Evolutionary conservation across 306 rosid genomes (phyloP).

Genomic region (Sesbania bispinosa): DNA sequence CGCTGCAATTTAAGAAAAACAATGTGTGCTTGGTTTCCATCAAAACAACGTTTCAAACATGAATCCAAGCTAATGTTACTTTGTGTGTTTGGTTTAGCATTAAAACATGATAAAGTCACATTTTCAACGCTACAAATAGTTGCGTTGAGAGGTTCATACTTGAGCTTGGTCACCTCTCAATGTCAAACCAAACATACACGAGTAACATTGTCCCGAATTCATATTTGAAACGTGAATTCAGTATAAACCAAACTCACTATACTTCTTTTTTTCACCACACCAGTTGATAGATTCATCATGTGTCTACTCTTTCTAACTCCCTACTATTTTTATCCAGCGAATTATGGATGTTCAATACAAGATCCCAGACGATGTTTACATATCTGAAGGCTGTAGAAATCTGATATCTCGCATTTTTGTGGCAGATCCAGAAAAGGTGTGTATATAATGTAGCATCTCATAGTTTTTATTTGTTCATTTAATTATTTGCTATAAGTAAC

Average conservation of each 20-base stretch:
- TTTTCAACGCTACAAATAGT: too few relatives aligned
- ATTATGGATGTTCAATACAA: constrained; percentile 55
- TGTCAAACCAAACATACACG: too few relatives aligned
- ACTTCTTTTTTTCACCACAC: neutral
- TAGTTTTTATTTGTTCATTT: neutral
- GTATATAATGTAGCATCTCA: neutral
- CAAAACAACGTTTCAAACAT: too few relatives aligned
- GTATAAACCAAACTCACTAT: too few relatives aligned
- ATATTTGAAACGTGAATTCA: too few relatives aligned
- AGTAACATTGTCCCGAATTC: too few relatives aligned
- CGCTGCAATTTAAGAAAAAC: constrained; percentile 52
- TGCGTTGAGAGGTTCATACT: too few relatives aligned
- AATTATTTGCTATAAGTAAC: neutral
- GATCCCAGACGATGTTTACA: constrained; percentile 47
- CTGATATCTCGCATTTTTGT: constrained; percentile 66
- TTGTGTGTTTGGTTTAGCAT: too few relatives aligned
- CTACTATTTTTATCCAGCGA: constrained; percentile 40
- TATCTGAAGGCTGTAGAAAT: constrained; percentile 57
- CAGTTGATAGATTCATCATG: neutral
- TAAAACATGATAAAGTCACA: too few relatives aligned
- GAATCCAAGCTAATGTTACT: too few relatives aligned
- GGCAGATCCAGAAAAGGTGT: constrained; percentile 56
- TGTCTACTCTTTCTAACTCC: neutral
- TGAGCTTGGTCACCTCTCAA: too few relatives aligned
- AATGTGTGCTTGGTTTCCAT: neutral